Conservation (phyloP, 495 filamentous ascomycete species). For the Letharia columbiana region DNA sequence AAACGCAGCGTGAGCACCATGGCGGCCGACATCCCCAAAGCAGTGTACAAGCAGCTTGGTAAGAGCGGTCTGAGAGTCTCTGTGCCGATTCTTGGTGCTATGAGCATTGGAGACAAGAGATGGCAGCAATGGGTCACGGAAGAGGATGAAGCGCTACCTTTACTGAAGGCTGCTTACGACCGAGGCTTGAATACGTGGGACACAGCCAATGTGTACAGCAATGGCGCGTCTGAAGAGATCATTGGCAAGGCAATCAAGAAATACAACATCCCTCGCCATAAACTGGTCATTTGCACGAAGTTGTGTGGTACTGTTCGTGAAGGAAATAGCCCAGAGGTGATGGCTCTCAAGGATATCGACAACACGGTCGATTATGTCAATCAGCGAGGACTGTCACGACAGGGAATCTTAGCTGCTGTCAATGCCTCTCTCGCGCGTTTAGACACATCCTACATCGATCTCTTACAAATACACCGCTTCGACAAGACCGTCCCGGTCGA, state of each 20-base stretch:
- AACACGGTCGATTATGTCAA: constrained; percentile 40
- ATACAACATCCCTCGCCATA: constrained; percentile 37
- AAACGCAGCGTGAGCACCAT: not conserved
- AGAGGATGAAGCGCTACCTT: constrained; percentile 32
- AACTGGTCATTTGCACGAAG: constrained; percentile 39
- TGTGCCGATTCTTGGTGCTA: constrained; percentile 40
- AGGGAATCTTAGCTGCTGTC: constrained; percentile 62
- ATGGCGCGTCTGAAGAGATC: constrained; percentile 36
- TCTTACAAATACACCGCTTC: constrained; percentile 68
- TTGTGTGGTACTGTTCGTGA: constrained; percentile 33
- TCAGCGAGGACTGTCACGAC: constrained; percentile 44
- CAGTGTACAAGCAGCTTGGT: constrained; percentile 35
- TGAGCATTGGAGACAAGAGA: constrained; percentile 37
- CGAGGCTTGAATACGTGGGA: constrained; percentile 35
- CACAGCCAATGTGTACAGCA: constrained; percentile 24
- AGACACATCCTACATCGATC: constrained; percentile 59
- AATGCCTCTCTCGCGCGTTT: constrained; percentile 59
- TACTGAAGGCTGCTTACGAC: constrained; percentile 42
- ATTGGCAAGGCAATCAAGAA: constrained; percentile 41
- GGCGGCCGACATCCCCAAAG: constrained; percentile 25
- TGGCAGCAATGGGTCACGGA: constrained; percentile 38
- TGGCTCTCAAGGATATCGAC: constrained; percentile 28
- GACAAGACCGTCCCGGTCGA: constrained; percentile 49
- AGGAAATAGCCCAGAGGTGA: constrained; percentile 29
- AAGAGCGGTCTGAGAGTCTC: constrained; percentile 39